phyloP scores from a whole-genome alignment of 2,329 filamentous ascomycete genomes.

The Penicillium sp. region DNA sequence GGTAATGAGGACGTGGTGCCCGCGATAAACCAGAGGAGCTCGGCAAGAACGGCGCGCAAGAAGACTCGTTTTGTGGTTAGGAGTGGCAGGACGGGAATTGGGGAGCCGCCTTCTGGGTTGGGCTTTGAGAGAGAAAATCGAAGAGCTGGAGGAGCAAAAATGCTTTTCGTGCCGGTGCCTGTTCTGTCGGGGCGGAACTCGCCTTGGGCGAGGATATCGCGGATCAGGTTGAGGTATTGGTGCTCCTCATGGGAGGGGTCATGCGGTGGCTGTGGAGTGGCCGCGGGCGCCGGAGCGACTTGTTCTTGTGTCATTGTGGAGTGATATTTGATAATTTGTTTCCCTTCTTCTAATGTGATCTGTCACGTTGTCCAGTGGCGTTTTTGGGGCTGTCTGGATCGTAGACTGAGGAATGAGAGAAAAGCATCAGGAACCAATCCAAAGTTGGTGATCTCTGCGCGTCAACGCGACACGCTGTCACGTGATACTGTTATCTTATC shows the following conservation, averaged over 20 bases:
- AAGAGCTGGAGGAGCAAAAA: constrained; percentile 83
- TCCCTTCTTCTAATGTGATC: neutral
- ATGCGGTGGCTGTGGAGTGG: constrained; percentile 18
- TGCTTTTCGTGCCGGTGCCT: constrained; percentile 85
- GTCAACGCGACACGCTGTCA: constrained; percentile 15
- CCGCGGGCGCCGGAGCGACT: constrained; percentile 9
- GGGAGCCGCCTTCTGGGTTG: constrained; percentile 40
- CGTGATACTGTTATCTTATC: constrained; percentile 8
- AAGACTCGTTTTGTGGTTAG: constrained; percentile 98
- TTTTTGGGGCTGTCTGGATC: neutral
- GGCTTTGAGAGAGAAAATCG: constrained; percentile 77
- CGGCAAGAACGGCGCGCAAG: constrained; percentile 80
- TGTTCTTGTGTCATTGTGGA: constrained; percentile 24
- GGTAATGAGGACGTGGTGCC: constrained; percentile 78
- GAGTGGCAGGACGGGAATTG: constrained; percentile 74
- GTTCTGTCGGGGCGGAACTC: constrained; percentile 91
- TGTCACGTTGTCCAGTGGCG: neutral
- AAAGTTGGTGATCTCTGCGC: neutral
- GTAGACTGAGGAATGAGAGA: neutral
- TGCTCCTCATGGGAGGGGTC: constrained; percentile 72
- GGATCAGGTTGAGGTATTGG: constrained; percentile 89
- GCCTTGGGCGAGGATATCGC: constrained; percentile 75
- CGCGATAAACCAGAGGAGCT: constrained; percentile 93
- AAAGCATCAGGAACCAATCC: neutral
- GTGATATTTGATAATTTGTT: constrained; percentile 1